phyloP scores from a whole-genome alignment of 768 basidiomycete genomes.

The Psilocybe subaeruginosa region DNA sequence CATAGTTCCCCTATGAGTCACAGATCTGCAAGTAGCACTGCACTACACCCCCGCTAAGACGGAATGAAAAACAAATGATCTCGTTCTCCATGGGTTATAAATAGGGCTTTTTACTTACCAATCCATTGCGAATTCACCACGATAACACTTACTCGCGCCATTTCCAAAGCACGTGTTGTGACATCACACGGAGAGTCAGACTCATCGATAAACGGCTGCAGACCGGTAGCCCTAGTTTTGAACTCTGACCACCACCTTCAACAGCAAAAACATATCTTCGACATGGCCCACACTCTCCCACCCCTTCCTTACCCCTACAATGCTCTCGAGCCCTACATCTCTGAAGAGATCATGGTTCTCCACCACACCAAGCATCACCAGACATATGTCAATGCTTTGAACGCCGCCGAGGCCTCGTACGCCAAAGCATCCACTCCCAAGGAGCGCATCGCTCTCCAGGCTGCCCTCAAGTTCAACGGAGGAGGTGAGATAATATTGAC shows the following conservation, averaged over 20 bases:
- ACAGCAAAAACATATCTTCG: not conserved
- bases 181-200: not conserved
- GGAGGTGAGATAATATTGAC: slow-evolving; percentile 62
- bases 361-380: slow-evolving; percentile 97
- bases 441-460: slow-evolving; percentile 85
- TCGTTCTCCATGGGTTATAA: too few relatives aligned
- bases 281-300: slow-evolving; percentile 63
- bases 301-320: slow-evolving; percentile 79
- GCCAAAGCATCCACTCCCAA: slow-evolving; percentile 68
- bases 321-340: slow-evolving; percentile 95
- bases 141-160: too few relatives aligned
- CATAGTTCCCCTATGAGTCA: too few relatives aligned
- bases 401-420: slow-evolving; percentile 84
- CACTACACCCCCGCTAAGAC: too few relatives aligned
- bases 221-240: not conserved
- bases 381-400: slow-evolving; percentile 91
- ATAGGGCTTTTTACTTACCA: too few relatives aligned
- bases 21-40: too few relatives aligned
- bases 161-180: too few relatives aligned
- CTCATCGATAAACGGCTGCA: slow-evolving; percentile 10
- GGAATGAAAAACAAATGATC: too few relatives aligned
- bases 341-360: slow-evolving; percentile 88
- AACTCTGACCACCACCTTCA: slow-evolving; percentile 1
- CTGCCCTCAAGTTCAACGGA: slow-evolving; percentile 95
- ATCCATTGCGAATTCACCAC: too few relatives aligned